These are phyloP conservation scores for Trichoderma gamsii DNA, from an alignment of 495 filamentous ascomycete species.

Conservation along the genomic window DNA sequence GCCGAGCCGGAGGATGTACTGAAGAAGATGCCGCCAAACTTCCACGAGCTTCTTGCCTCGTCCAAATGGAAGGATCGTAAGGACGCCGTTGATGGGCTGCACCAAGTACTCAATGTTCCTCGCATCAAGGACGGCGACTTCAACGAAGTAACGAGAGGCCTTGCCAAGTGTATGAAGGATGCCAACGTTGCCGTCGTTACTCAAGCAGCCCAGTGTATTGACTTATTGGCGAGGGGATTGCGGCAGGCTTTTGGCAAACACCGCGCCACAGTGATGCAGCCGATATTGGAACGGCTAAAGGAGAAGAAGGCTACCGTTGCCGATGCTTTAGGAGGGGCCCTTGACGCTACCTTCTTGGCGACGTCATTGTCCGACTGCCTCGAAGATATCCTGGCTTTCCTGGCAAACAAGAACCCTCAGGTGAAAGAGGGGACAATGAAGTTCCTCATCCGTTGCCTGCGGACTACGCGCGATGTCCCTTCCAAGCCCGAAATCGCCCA, in stretches of 20 bases:
- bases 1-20: conserved; percentile 85
- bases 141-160: conserved; percentile 67
- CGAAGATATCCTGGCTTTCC: conserved; percentile 78
- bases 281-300: conserved; percentile 91
- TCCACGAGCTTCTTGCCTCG: conserved; percentile 74
- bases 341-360: conserved; percentile 79
- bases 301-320: conserved; percentile 91
- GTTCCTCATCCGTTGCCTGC: conserved; percentile 82
- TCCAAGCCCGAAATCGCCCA: conserved; percentile 73
- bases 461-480: conserved; percentile 76
- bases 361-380: conserved; percentile 76
- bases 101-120: conserved; percentile 71
- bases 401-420: conserved; percentile 93
- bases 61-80: conserved; percentile 99
- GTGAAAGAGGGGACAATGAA: conserved; percentile 91
- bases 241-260: conserved; percentile 75
- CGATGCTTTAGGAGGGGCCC: conserved; percentile 76
- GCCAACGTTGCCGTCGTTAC: conserved; percentile 95
- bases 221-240: conserved; percentile 83
- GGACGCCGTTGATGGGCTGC: conserved; percentile 82
- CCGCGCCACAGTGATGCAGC: conserved; percentile 66
- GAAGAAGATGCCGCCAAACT: conserved; percentile 74
- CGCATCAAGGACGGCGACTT: conserved; percentile 88
- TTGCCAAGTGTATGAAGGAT: conserved; percentile 98
- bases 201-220: conserved; percentile 88